phyloP scores from a whole-genome alignment of 257 asterid genomes.

The Cinchona pubescens region DNA sequence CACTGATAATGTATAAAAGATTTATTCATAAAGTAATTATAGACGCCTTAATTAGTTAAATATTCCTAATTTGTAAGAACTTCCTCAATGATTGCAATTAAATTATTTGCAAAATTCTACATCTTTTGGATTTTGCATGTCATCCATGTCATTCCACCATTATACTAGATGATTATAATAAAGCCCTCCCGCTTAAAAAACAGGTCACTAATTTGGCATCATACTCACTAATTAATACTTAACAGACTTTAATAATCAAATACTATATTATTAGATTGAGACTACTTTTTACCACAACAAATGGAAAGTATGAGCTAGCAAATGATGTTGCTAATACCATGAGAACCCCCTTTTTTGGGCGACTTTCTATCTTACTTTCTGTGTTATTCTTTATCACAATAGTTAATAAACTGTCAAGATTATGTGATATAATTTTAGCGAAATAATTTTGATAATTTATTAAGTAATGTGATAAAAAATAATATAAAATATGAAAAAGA shows the following conservation, averaged over 20 bases:
- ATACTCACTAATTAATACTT: neutral
- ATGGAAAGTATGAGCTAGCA: neutral
- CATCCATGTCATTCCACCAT: constrained; percentile 4
- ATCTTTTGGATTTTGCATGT: constrained; percentile 7
- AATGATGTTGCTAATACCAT: neutral
- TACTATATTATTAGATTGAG: too few relatives aligned
- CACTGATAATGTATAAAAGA: too few relatives aligned
- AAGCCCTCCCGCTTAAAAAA: neutral
- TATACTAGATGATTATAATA: neutral
- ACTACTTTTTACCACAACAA: too few relatives aligned
- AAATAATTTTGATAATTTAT: too few relatives aligned
- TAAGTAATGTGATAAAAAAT: too few relatives aligned
- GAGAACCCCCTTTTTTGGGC: too few relatives aligned
- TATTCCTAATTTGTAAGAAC: neutral
- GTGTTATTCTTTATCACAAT: too few relatives aligned
- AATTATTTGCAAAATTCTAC: neutral
- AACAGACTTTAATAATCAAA: constrained; percentile 2
- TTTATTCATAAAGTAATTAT: too few relatives aligned
- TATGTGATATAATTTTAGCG: too few relatives aligned
- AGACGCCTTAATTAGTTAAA: neutral
- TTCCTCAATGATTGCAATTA: constrained; percentile 14
- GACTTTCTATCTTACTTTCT: too few relatives aligned
- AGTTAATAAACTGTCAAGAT: too few relatives aligned
- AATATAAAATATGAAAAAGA: too few relatives aligned
- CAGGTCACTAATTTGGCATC: neutral